phyloP scores from a whole-genome alignment of 176 grass and related monocot species.

The Chloris gayana region DNA sequence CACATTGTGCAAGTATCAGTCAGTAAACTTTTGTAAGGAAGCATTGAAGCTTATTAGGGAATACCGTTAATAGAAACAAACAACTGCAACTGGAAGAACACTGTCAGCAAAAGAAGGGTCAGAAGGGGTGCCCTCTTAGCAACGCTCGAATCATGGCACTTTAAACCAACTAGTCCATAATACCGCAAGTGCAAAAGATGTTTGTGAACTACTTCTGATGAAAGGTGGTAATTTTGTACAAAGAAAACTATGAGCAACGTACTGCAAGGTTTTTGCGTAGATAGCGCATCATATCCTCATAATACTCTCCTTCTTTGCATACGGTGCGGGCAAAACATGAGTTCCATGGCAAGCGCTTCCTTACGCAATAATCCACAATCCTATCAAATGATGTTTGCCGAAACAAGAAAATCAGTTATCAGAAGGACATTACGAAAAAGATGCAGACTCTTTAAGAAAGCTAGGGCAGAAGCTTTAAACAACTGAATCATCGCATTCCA shows the following conservation, averaged over 20 bases:
- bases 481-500: background rate
- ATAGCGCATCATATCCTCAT: constrained; percentile 92
- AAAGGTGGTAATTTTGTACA: background rate
- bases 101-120: background rate
- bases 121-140: background rate
- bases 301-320: constrained; percentile 89
- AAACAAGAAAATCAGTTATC: constrained; percentile 1
- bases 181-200: background rate
- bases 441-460: background rate
- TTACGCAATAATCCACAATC: constrained; percentile 76
- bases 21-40: background rate
- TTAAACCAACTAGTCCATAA: background rate
- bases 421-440: background rate
- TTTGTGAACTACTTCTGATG: too few relatives aligned
- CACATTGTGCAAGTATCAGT: constrained; percentile 25
- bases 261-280: constrained; percentile 87
- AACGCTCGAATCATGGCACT: background rate
- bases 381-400: constrained; percentile 37
- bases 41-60: background rate
- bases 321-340: constrained; percentile 67
- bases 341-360: constrained; percentile 77
- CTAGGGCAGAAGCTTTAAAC: background rate
- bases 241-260: constrained; percentile 7
- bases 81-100: background rate
- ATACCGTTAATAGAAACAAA: background rate